A percentile compares a stretch with the other conserved stretches of the same genome.
phyloP scores from a whole-genome alignment of 768 basidiomycete genomes.

The Mycena haematopus region DNA sequence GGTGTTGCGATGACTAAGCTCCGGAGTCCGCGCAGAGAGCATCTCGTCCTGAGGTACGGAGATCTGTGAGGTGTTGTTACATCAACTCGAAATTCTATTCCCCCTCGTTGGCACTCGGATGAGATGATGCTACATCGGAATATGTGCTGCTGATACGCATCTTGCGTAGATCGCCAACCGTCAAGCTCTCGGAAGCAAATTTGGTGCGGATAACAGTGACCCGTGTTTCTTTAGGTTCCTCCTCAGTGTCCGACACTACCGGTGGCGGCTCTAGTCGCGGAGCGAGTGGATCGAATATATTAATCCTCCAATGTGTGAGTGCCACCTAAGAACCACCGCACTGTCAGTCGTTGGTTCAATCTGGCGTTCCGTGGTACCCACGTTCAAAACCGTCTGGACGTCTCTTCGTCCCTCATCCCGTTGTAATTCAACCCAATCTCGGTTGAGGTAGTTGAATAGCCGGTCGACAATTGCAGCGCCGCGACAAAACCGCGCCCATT shows the following conservation, averaged over 20 bases:
- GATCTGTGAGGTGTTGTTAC: no score
- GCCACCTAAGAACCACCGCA: not conserved
- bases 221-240: not conserved
- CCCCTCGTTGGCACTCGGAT: no score
- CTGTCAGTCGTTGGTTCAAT: not conserved
- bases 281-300: not conserved
- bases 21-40: no score
- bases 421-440: not conserved
- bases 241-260: not conserved
- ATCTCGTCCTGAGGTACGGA: no score
- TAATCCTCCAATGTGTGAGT: not conserved
- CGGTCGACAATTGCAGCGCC: not conserved
- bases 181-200: not conserved
- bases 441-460: not conserved
- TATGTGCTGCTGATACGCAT: no score
- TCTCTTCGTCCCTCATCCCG: not conserved
- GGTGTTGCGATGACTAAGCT: no score
- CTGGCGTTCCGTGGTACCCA: not conserved
- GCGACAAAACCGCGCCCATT: not conserved
- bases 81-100: no score
- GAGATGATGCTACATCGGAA: no score
- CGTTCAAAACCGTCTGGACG: not conserved
- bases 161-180: not conserved
- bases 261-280: not conserved
- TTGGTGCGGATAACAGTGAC: not conserved